Percentiles rank a stretch among this genome's conserved stretches.
Evolutionary conservation across 1,284 basidiomycete genomes (phyloP).

Genomic region (Earliella scabrosa): DNA sequence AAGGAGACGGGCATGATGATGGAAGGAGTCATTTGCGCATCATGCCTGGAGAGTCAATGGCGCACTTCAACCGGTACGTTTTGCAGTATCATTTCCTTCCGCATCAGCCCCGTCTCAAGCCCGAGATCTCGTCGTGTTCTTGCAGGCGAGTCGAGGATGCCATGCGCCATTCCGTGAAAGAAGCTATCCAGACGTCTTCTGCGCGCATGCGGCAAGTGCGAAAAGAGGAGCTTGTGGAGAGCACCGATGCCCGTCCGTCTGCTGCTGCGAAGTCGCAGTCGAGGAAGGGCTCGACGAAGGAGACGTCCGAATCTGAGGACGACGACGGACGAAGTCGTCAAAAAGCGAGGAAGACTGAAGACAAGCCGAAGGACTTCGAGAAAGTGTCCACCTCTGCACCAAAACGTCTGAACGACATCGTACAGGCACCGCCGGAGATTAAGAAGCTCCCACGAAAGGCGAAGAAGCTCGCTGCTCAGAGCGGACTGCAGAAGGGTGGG

Average conservation of each 20-base stretch:
- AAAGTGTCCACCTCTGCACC: slow-evolving; percentile 58
- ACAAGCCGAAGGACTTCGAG: slow-evolving; percentile 58
- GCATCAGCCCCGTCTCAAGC: too few species aligned
- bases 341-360: slow-evolving; percentile 31
- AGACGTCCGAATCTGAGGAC: slow-evolving; percentile 13
- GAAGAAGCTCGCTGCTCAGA: slow-evolving; percentile 27
- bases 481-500: slow-evolving; percentile 23
- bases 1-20: slow-evolving; percentile 23
- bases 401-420: slow-evolving; percentile 71
- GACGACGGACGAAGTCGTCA: background rate
- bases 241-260: background rate
- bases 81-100: background rate
- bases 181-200: slow-evolving; percentile 63
- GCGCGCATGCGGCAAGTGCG: slow-evolving; percentile 49
- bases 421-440: slow-evolving; percentile 62
- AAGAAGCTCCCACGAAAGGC: slow-evolving; percentile 47
- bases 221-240: slow-evolving; percentile 44
- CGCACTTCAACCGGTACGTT: slow-evolving; percentile 73
- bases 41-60: slow-evolving; percentile 68
- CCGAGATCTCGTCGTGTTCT: background rate
- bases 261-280: background rate
- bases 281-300: slow-evolving; percentile 19
- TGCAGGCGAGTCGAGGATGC: slow-evolving; percentile 72
- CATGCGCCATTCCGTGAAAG: slow-evolving; percentile 64
- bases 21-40: slow-evolving; percentile 46